Percentiles rank a stretch among this genome's conserved stretches.
Evolutionary conservation across 805 yeast species (phyloP).

Genomic region (Lipomyces starkeyi): DNA sequence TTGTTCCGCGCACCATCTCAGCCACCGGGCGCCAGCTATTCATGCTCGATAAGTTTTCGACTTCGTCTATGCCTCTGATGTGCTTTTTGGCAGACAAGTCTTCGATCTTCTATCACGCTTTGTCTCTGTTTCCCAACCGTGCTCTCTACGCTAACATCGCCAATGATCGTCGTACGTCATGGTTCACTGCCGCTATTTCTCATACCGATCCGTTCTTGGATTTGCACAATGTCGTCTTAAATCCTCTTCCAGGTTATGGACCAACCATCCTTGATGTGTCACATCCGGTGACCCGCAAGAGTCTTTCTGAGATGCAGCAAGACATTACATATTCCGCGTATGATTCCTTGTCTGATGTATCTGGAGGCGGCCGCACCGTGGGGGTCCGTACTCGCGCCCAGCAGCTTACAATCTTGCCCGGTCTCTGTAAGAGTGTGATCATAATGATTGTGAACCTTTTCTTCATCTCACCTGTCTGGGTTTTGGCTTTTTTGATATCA

Average conservation of each 20-base stretch:
- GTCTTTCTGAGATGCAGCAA: not conserved
- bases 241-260: slow-evolving; percentile 54
- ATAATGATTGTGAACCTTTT: slow-evolving; percentile 48
- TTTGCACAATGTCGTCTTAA: slow-evolving; percentile 41
- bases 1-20: slow-evolving; percentile 71
- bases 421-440: slow-evolving; percentile 33
- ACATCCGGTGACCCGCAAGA: slow-evolving; percentile 49
- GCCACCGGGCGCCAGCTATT: slow-evolving; percentile 78
- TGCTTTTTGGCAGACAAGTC: slow-evolving; percentile 67
- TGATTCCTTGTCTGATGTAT: slow-evolving; percentile 22
- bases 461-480: slow-evolving; percentile 68
- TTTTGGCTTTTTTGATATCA: slow-evolving; percentile 59
- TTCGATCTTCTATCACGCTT: slow-evolving; percentile 64
- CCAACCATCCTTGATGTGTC: slow-evolving; percentile 62
- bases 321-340: slow-evolving; percentile 15
- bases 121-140: slow-evolving; percentile 58
- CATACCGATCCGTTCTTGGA: slow-evolving; percentile 62
- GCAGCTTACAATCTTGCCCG: slow-evolving; percentile 21
- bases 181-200: slow-evolving; percentile 81
- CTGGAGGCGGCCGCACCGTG: slow-evolving; percentile 16
- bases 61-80: slow-evolving; percentile 56
- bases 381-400: slow-evolving; percentile 17
- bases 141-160: slow-evolving; percentile 75
- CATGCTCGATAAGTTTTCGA: slow-evolving; percentile 53
- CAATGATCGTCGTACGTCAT: slow-evolving; percentile 80